These are phyloP conservation scores for Clarireedia paspali DNA, from an alignment of 2,329 filamentous ascomycete species.

Conservation along the genomic window DNA sequence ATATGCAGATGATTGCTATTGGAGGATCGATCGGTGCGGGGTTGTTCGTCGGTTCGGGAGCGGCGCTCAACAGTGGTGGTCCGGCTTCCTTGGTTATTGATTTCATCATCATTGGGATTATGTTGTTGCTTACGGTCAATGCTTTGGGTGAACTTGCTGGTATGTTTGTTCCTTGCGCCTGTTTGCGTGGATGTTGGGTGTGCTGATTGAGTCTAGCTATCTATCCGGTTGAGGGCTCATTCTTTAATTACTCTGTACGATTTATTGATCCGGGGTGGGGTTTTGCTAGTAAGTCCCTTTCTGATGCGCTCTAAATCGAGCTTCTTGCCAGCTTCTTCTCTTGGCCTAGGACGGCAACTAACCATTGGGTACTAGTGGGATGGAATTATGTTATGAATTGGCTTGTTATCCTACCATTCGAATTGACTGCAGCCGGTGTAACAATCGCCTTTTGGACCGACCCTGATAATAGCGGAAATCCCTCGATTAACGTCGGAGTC, in stretches of 20 bases:
- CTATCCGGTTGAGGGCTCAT: slow-evolving; percentile 89
- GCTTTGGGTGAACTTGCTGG: slow-evolving; percentile 88
- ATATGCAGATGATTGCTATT: slow-evolving; percentile 46
- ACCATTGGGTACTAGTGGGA: slow-evolving; percentile 49
- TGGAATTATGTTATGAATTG: slow-evolving; percentile 91
- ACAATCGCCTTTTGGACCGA: slow-evolving; percentile 77
- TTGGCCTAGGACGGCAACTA: no score
- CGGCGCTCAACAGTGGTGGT: slow-evolving; percentile 39
- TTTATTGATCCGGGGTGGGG: slow-evolving; percentile 95
- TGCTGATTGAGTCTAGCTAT: slow-evolving; percentile 31
- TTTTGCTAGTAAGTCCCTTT: no score
- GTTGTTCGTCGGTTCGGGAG: slow-evolving; percentile 41
- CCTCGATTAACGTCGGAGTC: slow-evolving; percentile 48
- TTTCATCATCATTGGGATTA: slow-evolving; percentile 70
- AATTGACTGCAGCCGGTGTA: slow-evolving; percentile 78
- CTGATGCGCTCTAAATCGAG: no score
- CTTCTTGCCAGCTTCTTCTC: no score
- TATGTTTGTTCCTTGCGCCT: slow-evolving; percentile 31
- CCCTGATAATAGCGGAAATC: slow-evolving; percentile 30
- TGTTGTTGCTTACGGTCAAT: slow-evolving; percentile 56
- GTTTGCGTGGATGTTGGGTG: background rate
- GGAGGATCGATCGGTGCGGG: slow-evolving; percentile 43
- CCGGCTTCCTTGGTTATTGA: slow-evolving; percentile 72
- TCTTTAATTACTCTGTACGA: slow-evolving; percentile 83
- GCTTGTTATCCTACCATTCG: slow-evolving; percentile 74